Base-by-base conservation (phyloP, 1,284 basidiomycete genomes). In the Irpex sp. region DNA sequence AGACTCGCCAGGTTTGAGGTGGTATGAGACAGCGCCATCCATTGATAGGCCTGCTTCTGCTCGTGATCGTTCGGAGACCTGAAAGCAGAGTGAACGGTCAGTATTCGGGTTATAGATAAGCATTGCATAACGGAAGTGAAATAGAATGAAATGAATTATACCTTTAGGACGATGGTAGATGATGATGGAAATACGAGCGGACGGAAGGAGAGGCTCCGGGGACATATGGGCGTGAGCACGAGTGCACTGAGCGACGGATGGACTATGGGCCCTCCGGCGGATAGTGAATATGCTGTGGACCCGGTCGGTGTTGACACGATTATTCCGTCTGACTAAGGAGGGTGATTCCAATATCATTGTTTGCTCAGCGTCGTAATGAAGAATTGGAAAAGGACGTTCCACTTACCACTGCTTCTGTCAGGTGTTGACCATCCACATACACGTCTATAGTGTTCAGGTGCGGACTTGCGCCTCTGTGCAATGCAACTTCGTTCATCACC, bases 231-330 rank as follows among this genome's bases (percentile, higher is more conserved):
- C 0, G 97, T 98, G 31, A 98, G 79, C 8, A 98, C 89, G 58
- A 98, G 82, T 1, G 94, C 92, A 67, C 92, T 92, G 19, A 97
- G 82, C 2, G 92, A 94, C 0, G 97, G 97, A 70, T 98, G 96
- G 0, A 97, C 94, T 68, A 98, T 98, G 0, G 97, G 96, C 5
- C 96, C 96, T 26, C 96, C 96, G 0, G 96, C 94, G 1, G 95
- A 97, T 39, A 98, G 83, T 1, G 95, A 97, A 76, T 98, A 98
- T 2, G 97, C 96, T 0, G 97, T 98, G 13, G 95, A 98, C 1
- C 96, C 96, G 0, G 96, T 98, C 3, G 96, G 97, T 1, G 97
- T 98, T 0, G 95, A 94, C 55, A 98, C 88, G 62, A 98, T 95
- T 57, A 98, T 79, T 17, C 96, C 96, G 71, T 98, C 96, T 37